Base-by-base conservation (phyloP, 148 eudicot genomes). In the Limonium bicolor region DNA sequence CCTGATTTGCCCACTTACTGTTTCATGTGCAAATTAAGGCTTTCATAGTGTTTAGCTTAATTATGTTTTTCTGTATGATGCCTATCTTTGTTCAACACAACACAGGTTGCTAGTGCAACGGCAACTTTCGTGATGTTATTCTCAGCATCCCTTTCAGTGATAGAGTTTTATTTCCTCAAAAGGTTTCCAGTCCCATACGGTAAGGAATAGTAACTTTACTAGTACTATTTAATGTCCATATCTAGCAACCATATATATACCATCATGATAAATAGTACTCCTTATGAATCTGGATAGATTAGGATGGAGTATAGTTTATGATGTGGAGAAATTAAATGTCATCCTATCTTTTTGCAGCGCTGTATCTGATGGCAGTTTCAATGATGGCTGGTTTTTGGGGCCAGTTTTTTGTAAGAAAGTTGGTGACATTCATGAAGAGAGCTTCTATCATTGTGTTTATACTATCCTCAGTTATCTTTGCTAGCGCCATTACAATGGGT, bases 401-500 rank as follows among this genome's bases (percentile, higher is more conserved):
- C 19, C 97, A 88, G 69, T 77, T 63, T 59, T 69, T 84, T 31
- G 65, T 88, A 15, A 63, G 97, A 42, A 88, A 80, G 47, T 62
- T 83, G 4, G 50, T 88, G 30, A 65, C 83, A 17, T 61, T 83
- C 41, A 66, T 83, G 18, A 62, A 48, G 62, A 68, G 97, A 51
- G 94, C 84, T 53, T 88, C 97, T 5, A 20, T 88, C 58, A 88
- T 88, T 32, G 86, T 88, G 35, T 83, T 88, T 66, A 77, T 88
- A 49, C 86, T 83, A 30, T 74, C 92, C 3, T 86, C 59, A 5
- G 97, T 88, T 44, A 88, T 88, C 58, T 77, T 83, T 43, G 83
- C 86, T 4, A 88, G 97, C 42, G 94, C 94, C 50, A n/a, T 88
- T 16, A 77, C 67, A 4, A 88, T 88, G 97, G 97, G 97, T 88